These are phyloP conservation scores for Neospora caninum DNA, from an alignment of 169 alveolate genomes.

Conservation along the genomic window DNA sequence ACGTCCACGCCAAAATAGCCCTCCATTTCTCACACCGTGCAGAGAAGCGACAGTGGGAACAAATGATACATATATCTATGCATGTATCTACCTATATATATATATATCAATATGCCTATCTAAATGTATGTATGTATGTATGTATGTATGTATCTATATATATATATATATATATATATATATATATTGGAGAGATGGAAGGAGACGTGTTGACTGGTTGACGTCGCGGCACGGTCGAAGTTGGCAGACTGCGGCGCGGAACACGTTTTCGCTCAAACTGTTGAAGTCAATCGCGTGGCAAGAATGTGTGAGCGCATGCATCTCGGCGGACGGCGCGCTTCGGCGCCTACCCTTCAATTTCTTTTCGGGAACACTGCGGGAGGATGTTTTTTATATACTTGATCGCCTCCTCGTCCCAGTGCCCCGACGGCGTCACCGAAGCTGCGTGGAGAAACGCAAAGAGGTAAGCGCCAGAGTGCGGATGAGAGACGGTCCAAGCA, in stretches of 20 bases:
- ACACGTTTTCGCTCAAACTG: too few relatives aligned
- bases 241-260: neutral
- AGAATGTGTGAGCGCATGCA: too few relatives aligned
- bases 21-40: too few relatives aligned
- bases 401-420: neutral
- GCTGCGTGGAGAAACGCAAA: neutral
- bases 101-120: neutral
- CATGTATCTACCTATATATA: neutral
- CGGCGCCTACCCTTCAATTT: constrained; percentile 11
- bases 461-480: too few relatives aligned
- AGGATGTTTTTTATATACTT: neutral
- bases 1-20: too few relatives aligned
- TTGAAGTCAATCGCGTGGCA: too few relatives aligned
- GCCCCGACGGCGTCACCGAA: constrained; percentile 10
- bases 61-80: neutral
- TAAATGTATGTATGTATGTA: neutral
- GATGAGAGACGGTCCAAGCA: too few relatives aligned
- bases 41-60: too few relatives aligned
- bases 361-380: neutral
- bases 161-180: too few relatives aligned
- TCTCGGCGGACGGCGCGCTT: too few relatives aligned
- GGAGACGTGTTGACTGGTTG: too few relatives aligned
- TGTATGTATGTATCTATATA: neutral
- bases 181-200: too few relatives aligned
- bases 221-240: neutral